Evolutionary conservation across 768 basidiomycete genomes (phyloP).

Genomic region (Daedaleopsis sinensis): DNA sequence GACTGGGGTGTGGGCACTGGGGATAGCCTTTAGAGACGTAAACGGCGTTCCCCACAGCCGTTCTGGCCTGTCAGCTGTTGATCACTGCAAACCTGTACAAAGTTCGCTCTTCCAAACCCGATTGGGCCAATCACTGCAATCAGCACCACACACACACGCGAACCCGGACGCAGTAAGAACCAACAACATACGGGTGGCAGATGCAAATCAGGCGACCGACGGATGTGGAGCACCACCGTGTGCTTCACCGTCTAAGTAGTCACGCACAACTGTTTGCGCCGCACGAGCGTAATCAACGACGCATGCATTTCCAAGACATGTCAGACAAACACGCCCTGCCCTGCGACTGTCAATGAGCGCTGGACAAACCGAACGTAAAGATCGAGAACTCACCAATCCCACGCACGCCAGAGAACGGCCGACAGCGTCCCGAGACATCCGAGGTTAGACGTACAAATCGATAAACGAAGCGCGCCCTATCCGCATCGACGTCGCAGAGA

Average conservation of each 20-base stretch:
- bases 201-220: slow-evolving; percentile 6
- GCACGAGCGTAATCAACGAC: neutral
- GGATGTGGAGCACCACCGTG: neutral
- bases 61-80: slow-evolving; percentile 15
- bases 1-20: too few relatives aligned
- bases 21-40: slow-evolving; percentile 8
- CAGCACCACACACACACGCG: slow-evolving; percentile 15
- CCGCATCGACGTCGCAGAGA: too few relatives aligned
- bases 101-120: slow-evolving; percentile 11
- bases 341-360: neutral
- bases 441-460: neutral
- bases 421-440: neutral
- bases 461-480: neutral
- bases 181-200: slow-evolving; percentile 7
- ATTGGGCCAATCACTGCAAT: slow-evolving; percentile 18
- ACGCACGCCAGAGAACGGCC: neutral
- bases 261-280: neutral
- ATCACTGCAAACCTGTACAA: slow-evolving; percentile 4
- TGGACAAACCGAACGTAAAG: neutral
- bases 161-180: slow-evolving; percentile 18
- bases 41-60: neutral
- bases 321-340: neutral
- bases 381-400: neutral
- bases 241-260: neutral
- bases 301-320: neutral